Evolutionary conservation across 768 basidiomycete genomes (phyloP).

Genomic region (Pisolithus sp.): DNA sequence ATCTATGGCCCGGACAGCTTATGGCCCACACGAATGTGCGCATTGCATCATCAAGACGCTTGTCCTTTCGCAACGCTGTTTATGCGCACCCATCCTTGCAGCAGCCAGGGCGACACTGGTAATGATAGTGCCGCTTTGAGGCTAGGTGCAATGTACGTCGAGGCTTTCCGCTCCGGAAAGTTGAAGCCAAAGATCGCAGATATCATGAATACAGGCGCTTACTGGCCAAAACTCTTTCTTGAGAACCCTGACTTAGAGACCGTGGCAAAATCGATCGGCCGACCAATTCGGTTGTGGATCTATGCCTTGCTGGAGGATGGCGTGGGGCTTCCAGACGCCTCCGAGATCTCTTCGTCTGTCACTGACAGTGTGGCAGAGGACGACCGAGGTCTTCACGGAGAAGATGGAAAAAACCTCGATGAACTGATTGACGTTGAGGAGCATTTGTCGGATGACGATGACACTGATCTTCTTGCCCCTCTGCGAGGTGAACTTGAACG

Average conservation of each 20-base stretch:
- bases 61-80: conserved; percentile 53
- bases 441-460: conserved; percentile 40
- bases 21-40: conserved; percentile 55
- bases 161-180: conserved; percentile 55
- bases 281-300: conserved; percentile 57
- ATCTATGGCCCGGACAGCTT: conserved; percentile 32
- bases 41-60: conserved; percentile 49
- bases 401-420: conserved; percentile 44
- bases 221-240: conserved; percentile 68
- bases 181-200: conserved; percentile 57
- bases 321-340: conserved; percentile 47
- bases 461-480: conserved; percentile 57
- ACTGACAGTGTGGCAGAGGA: not conserved
- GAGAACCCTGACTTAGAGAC: conserved; percentile 74
- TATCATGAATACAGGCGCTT: conserved; percentile 53
- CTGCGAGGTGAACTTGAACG: conserved; percentile 61
- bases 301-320: conserved; percentile 65
- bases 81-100: conserved; percentile 33
- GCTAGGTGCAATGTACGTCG: conserved; percentile 49
- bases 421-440: conserved; percentile 69
- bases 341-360: not conserved
- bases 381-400: conserved; percentile 9
- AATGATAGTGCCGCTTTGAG: conserved; percentile 2
- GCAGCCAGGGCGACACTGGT: conserved; percentile 15
- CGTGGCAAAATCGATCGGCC: conserved; percentile 54